Base-by-base conservation (phyloP, 192 early-diverging fungal genomes). In the Coemansia sp. region DNA sequence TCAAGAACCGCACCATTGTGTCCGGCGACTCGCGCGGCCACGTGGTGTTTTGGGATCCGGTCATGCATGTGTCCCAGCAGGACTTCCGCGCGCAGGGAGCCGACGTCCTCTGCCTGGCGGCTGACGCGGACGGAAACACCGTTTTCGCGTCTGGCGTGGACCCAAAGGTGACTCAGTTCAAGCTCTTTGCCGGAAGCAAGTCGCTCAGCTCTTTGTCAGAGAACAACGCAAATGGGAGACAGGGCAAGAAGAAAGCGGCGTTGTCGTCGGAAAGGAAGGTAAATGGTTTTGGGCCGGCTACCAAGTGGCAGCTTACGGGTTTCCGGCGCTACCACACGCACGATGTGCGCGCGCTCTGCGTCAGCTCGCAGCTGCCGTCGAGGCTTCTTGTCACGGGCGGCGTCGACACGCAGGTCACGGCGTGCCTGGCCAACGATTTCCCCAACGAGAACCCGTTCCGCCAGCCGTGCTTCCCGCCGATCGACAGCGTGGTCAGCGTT, bases 111-210 rank as follows among this genome's bases (percentile, higher is more conserved):
- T 93, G 91, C 55, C 69, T 98, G 55, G 88, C 85, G 16, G 83
- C 81, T 16, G 83, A 82, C 66, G 39, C 59, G 27, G 71, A 84
- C 20, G 92, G 91, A 10, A 83, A 78, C 16, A 82, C 78, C 45
- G 91, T 98, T 8, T 97, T 87, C 72, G 89, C 92, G 1, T 86
- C 90, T 14, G 95, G 95, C 45, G 91, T 97, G 2, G 96, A 98
- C 69, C 87, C 93, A 49, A 91, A 94, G 57, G 84, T 93, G 42
- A 84, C 86, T 4, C 85, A 88, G 64, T 92, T 88, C 74, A 76
- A 32, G 75, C 82, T 58, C 56, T 72, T 69, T 45, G 56, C 49
- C 11, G 78, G 64, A 56, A 69, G 66, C 68, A 72, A 59, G 39
- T 25, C 67, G 16, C 64, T 60, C 19, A 56, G 59, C 28, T 42